phyloP scores from a whole-genome alignment of 2,329 filamentous ascomycete species.

The Zasmidium cellare region DNA sequence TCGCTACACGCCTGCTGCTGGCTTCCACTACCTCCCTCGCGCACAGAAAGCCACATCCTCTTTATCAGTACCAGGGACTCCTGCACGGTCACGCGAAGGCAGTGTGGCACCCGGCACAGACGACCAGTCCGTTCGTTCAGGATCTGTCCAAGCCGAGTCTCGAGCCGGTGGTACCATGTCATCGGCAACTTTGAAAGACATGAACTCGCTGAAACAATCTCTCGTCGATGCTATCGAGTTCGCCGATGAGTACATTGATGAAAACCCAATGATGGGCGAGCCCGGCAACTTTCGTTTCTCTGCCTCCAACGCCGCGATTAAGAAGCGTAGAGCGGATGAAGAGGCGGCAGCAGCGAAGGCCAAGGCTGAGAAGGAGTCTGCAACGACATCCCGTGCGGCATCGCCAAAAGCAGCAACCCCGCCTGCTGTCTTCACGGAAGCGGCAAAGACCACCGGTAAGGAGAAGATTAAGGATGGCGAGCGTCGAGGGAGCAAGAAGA shows the following conservation, averaged over 20 bases:
- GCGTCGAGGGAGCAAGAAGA: conserved; percentile 13
- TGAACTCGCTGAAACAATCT: conserved; percentile 41
- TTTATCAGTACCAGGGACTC: conserved; percentile 36
- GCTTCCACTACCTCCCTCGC: conserved; percentile 57
- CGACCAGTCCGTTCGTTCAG: conserved; percentile 29
- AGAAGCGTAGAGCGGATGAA: conserved; percentile 41
- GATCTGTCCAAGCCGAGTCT: conserved; percentile 28
- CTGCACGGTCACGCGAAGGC: conserved; percentile 46
- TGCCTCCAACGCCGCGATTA: conserved; percentile 43
- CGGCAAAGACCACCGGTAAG: conserved; percentile 11
- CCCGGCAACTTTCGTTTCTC: conserved; percentile 63
- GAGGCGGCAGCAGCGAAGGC: conserved; percentile 31
- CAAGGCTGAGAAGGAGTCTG: conserved; percentile 18
- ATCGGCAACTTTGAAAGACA: conserved; percentile 20
- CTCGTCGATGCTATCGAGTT: conserved; percentile 44
- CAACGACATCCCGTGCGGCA: conserved; percentile 10
- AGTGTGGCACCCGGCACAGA: conserved; percentile 36
- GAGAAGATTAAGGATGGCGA: conserved; percentile 18
- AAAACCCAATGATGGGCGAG: conserved; percentile 63
- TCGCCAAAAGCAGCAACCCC: conserved; percentile 15
- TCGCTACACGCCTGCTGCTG: conserved; percentile 58
- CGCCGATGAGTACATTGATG: conserved; percentile 64
- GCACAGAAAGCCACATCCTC: conserved; percentile 40
- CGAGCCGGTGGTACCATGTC: conserved; percentile 18
- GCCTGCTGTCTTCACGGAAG: conserved; percentile 20